Evolutionary conservation across 768 basidiomycete genomes (phyloP).

Genomic region (Erythrobasidium yunnanense): DNA sequence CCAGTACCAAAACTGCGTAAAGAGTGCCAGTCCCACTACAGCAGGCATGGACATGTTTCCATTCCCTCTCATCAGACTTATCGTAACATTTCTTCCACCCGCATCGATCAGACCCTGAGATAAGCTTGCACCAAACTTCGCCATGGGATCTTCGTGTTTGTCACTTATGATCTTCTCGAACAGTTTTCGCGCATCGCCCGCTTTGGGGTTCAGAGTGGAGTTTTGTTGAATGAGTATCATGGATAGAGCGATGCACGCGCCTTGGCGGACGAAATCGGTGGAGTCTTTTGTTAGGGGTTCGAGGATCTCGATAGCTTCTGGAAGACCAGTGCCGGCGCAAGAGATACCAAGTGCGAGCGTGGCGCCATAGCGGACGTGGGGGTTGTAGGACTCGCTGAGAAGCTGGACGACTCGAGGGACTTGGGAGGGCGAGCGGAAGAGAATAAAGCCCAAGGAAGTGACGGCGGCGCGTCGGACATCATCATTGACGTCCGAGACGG

Average conservation of each 20-base stretch:
- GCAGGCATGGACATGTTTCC: conserved; percentile 87
- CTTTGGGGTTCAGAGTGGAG: conserved; percentile 72
- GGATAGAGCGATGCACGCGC: conserved; percentile 85
- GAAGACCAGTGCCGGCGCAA: conserved; percentile 87
- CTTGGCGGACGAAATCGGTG: conserved; percentile 96
- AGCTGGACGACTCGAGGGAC: conserved; percentile 95
- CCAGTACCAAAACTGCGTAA: conserved; percentile 99
- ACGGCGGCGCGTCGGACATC: conserved; percentile 95
- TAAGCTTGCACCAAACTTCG: conserved; percentile 88
- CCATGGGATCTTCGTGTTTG: conserved; percentile 98
- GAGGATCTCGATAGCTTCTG: conserved; percentile 92
- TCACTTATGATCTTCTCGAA: conserved; percentile 83
- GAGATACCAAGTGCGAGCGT: conserved; percentile 93
- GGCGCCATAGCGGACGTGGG: conserved; percentile 92
- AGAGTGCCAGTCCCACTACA: conserved; percentile 94
- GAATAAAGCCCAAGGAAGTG: conserved; percentile 83
- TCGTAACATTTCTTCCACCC: conserved; percentile 89
- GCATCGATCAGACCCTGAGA: conserved; percentile 97
- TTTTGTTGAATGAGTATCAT: conserved; percentile 97
- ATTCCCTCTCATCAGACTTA: conserved; percentile 81
- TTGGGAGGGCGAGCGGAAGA: conserved; percentile 92
- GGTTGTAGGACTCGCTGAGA: conserved; percentile 95
- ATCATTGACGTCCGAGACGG: conserved; percentile 95
- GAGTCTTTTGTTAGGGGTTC: conserved; percentile 98
- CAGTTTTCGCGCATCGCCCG: conserved; percentile 66